phyloP scores from a whole-genome alignment of 176 grass and related monocot species.

The Musa beccarii region DNA sequence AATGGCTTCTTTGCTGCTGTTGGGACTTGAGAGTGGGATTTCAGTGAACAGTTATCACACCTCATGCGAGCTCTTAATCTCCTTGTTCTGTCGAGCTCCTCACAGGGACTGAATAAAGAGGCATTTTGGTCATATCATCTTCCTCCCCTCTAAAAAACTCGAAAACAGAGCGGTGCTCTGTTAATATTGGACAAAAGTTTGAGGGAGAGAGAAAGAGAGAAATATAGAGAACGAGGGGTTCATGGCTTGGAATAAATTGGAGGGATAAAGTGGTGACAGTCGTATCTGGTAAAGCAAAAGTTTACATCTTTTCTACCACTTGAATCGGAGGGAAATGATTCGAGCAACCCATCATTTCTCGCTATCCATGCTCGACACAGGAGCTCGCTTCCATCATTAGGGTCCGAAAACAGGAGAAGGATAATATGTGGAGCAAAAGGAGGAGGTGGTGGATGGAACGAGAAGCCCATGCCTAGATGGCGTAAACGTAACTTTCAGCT shows the following conservation, averaged over 20 bases:
- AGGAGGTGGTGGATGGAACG: neutral
- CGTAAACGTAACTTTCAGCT: neutral
- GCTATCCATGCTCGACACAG: neutral
- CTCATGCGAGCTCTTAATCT: neutral
- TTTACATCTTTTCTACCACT: neutral
- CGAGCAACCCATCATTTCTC: neutral
- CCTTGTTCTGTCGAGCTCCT: neutral
- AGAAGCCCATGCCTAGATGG: neutral
- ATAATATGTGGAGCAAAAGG: neutral
- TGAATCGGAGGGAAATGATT: neutral
- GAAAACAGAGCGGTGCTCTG: neutral
- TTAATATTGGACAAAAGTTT: too few species aligned
- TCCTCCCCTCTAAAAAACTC: neutral
- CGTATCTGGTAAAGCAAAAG: constrained; percentile 6
- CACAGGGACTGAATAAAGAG: neutral
- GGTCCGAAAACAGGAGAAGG: neutral
- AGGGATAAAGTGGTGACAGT: neutral
- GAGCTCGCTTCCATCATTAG: neutral
- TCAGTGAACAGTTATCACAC: neutral
- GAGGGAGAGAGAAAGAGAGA: neutral
- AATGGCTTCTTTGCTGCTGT: neutral
- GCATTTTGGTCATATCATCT: neutral
- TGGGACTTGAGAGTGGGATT: neutral
- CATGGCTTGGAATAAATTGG: neutral
- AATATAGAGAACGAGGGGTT: neutral